Evolutionary conservation across 2,329 filamentous ascomycete species (phyloP).

Genomic region (Cryphonectria japonica): DNA sequence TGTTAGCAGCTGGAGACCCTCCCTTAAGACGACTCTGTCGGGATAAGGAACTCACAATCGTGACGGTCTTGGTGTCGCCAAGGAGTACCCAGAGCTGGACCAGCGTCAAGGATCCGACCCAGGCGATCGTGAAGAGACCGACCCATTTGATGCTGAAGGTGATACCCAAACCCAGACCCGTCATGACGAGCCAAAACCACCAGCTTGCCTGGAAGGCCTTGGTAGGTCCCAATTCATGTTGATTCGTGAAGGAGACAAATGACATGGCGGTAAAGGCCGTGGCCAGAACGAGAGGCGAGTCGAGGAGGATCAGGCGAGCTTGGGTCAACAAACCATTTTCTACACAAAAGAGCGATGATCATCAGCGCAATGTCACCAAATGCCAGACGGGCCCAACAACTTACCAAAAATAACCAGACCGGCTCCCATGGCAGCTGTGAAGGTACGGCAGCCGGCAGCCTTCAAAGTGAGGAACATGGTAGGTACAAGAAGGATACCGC

Average conservation of each 20-base stretch:
- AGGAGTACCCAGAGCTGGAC: constrained; percentile 95
- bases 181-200: constrained; percentile 97
- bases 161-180: constrained; percentile 83
- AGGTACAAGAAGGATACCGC: constrained; percentile 85
- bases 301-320: constrained; percentile 91
- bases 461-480: constrained; percentile 95
- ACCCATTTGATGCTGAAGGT: constrained; percentile 99
- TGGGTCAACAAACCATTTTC: constrained; percentile 96
- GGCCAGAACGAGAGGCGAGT: constrained; percentile 91
- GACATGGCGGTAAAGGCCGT: constrained; percentile 89
- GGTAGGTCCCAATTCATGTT: constrained; percentile 88
- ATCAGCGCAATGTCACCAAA: constrained; percentile 35
- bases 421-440: constrained; percentile 81
- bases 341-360: constrained; percentile 42
- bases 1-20: not conserved
- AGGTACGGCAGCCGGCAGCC: constrained; percentile 84
- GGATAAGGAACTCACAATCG: constrained; percentile 47
- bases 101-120: constrained; percentile 89
- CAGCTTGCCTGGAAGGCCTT: constrained; percentile 88
- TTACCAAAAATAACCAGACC: constrained; percentile 88
- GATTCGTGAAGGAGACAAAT: constrained; percentile 93
- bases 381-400: constrained; percentile 39
- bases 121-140: constrained; percentile 96
- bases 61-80: constrained; percentile 85
- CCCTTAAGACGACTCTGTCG: not conserved